These are phyloP conservation scores for Capniomyces stellatus DNA, from an alignment of 371 early-diverging fungal genomes.

Conservation along the genomic window DNA sequence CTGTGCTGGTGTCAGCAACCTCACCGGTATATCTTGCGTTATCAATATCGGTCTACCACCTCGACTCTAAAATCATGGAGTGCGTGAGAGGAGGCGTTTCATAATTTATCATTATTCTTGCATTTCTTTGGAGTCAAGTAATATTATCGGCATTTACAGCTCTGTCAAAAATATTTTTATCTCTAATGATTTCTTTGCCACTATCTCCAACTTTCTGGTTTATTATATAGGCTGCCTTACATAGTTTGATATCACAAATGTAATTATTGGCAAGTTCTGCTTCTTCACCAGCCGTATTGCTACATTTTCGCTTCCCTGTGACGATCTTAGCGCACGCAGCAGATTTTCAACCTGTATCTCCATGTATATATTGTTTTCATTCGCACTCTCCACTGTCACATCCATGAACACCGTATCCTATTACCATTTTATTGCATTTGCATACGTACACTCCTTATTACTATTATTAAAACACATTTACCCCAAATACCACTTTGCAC, in stretches of 20 bases:
- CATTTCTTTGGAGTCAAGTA: too few relatives aligned
- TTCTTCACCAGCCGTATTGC: conserved; percentile 1
- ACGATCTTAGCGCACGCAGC: conserved; percentile 17
- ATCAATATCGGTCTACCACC: conserved; percentile 20
- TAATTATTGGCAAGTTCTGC: not conserved
- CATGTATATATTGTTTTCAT: conserved; percentile 17
- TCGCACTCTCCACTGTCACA: conserved; percentile 18
- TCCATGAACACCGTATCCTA: conserved; percentile 15
- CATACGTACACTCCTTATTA: not conserved
- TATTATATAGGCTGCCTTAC: not conserved
- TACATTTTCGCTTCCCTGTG: conserved; percentile 8
- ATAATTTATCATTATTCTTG: not conserved
- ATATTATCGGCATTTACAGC: too few relatives aligned
- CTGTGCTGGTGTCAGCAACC: conserved; percentile 19
- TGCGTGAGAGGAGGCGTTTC: not conserved
- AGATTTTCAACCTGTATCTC: conserved; percentile 20
- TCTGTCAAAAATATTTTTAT: too few relatives aligned
- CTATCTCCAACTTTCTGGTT: too few relatives aligned
- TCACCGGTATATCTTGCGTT: conserved; percentile 32
- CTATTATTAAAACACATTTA: not conserved
- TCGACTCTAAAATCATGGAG: conserved; percentile 1
- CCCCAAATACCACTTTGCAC: too few relatives aligned
- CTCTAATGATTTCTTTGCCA: too few relatives aligned
- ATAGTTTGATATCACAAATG: conserved; percentile 1
- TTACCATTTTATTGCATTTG: not conserved